Evolutionary conservation across 371 early-diverging fungal genomes (phyloP), one percentile per base, ranked within the genome.

Genomic region (Saksenaea oblongispora): DNA sequence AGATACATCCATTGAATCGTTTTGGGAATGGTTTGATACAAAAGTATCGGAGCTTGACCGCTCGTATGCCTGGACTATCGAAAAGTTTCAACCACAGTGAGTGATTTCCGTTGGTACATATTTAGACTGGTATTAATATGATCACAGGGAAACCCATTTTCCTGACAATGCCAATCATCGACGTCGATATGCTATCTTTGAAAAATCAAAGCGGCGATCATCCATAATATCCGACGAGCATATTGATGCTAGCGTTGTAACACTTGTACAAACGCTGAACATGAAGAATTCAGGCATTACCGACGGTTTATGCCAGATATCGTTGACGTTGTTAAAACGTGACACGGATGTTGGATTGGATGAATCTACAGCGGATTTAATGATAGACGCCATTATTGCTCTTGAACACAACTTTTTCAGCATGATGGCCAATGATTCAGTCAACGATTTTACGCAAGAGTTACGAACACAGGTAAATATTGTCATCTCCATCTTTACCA

Each of bases 11-110:
- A 18, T 44, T 3, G 24, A 18, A 24, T 22, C 24, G 1, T 78
- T 75, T 51, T 75, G 71, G 75, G 64, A 70, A 42, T 81, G 76
- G 76, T 82, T 78, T 66, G 79, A 82, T 56, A 18, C 17, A 1
- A 82, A 82, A 58, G 54, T 82, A n/a, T 63, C 70, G 3, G 77
- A 82, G 53, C 58, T 82, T 27, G 71, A 65, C 10, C 53, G 65
- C 31, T 56, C 31, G 3, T 73, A 71, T 35, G 51, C 65, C 1
- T 82, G 82, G 82, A 72, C 73, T 37, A 67, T 75, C 34, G 71
- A 71, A 53, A 58, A 42, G 4, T 18, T 34, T 10, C 62, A 62
- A 1, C 14, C 42, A 35, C 59, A 39, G 70, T 73, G 64, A 57
- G 59, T 44, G 34, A 27, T 5, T 27, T 10, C 34, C 54, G 26